These are phyloP conservation scores for Neonectria punicea DNA, from an alignment of 2,329 filamentous ascomycete species.

Conservation along the genomic window DNA sequence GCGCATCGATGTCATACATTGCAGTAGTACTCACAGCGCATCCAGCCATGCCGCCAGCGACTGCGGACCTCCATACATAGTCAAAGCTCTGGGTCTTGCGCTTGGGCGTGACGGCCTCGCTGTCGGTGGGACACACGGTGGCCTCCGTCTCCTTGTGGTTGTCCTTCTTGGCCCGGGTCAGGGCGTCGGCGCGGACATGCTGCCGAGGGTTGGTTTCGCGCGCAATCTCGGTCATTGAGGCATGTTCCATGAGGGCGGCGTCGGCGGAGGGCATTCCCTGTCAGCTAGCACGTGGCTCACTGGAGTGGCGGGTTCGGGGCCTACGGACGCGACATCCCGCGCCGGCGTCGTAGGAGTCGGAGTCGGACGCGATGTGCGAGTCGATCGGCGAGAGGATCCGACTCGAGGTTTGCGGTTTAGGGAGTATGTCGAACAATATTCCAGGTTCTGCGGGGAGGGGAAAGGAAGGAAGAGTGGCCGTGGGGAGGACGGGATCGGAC, in stretches of 20 bases:
- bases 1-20: not conserved
- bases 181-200: conserved; percentile 37
- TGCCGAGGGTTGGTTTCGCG: conserved; percentile 47
- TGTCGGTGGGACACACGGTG: conserved; percentile 61
- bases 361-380: conserved; percentile 28
- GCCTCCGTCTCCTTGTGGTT: conserved; percentile 46
- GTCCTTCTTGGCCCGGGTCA: conserved; percentile 28
- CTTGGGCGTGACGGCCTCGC: conserved; percentile 55
- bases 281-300: conserved; percentile 39
- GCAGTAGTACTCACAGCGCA: conserved; percentile 77
- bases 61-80: conserved; percentile 83
- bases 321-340: conserved; percentile 43
- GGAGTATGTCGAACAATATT: not conserved
- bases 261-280: conserved; percentile 65
- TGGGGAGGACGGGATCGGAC: conserved; percentile 13
- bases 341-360: conserved; percentile 22
- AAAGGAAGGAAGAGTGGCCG: not conserved
- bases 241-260: conserved; percentile 66
- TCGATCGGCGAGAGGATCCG: not conserved
- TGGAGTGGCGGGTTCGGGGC: conserved; percentile 26
- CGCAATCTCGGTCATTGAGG: conserved; percentile 65
- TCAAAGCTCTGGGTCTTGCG: conserved; percentile 75
- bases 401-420: not conserved
- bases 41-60: conserved; percentile 90
- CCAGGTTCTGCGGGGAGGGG: not conserved